Base-by-base conservation (phyloP, 2,329 filamentous ascomycete genomes). In the Coleophoma eucalyptorum region DNA sequence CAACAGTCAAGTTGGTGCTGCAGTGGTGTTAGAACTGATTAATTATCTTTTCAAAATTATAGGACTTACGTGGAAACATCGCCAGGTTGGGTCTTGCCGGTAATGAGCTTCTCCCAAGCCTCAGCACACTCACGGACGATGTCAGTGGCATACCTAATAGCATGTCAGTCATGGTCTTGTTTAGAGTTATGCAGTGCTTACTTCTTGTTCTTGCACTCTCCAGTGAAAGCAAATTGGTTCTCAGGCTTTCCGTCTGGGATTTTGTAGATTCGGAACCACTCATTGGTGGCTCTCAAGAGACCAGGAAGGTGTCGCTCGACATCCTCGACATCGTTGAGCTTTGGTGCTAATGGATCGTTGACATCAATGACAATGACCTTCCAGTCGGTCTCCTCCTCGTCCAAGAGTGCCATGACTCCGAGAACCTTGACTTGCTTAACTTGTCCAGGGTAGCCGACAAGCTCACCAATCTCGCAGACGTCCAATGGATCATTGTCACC, bases 221-320 rank as follows among this genome's bases (percentile, higher is more conserved):
- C 94, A 54, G 92, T 97, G 81, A 99, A 99, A 67, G 94, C 94
- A 70, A 99, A 99, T 80, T 97, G 94, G 86, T 99, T 99, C 88
- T 99, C 94, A 66, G 93, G 92, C 91, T 99, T 99, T 81, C 94
- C 94, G 71, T 99, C 94, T 70, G 94, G 94, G 76, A 99, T 99
- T 84, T 99, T 99, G 88, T 99, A 99, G 84, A 99, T 99, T 74
- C 94, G 91, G 91, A 99, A 99, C 94, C 94, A 99, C 81, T 99
- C 94, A 71, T 99, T 99, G 70, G 93, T 97, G 69, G 94, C 94
- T 63, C 94, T 89, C 72, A 99, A 83, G 54, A 99, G 90, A 65
- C 94, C 94, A 55, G 94, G 94, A 52, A 99, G 86, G 79, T 97
- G 94, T 69, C 93, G 87, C 84, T 99, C 94, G 63, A 99, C 94